Base-by-base conservation (phyloP, 805 yeast genomes). In the Pichia membranifaciens region DNA sequence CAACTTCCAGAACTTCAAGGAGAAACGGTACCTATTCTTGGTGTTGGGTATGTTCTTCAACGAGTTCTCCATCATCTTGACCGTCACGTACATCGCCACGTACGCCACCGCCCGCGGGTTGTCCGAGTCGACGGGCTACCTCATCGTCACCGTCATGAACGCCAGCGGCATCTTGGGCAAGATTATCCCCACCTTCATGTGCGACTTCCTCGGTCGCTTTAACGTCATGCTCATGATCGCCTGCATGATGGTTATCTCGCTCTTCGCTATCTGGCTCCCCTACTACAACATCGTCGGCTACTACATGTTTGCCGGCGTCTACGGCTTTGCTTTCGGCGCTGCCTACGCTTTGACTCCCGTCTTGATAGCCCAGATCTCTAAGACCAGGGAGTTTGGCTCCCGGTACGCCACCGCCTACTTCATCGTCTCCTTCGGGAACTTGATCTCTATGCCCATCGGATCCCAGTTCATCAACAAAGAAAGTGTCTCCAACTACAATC, bases 341-440 rank as follows among this genome's bases (percentile, higher is more conserved):
- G 76, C 81, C 4, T 69, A 82, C 41, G 73, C 85, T 1, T 60
- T 83, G 49, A 74, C 82, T 0, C 86, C 88, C 0, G 83, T 78
- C 8, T 76, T 86, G 43, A 70, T 81, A 38, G 73, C 82, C 0
- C 75, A 75, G 47, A 76, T 83, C 13, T 75, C 82, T 15, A 73
- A 73, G 7, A 78, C 80, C 0, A 69, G 72, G 49, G 75, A 78
- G 44, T 84, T 83, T 59, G 90, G 90, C 23, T 78, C 77, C 50
- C 65, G 84, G 18, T 84, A 76, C 56, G 89, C 89, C 0, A 74
- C 87, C n/a, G 72, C 80, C 54, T 82, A 80, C 60, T 78, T 78
- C 47, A 59, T 79, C 50, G 79, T 77, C 17, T 75, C 87, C 44
- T 62, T 79, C 41, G 66, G 73, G 20, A 66, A 70, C 28, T 60